Evolutionary conservation across 1,139 yeast species (phyloP), one percentile per base, ranked within the genome.

Genomic region (Suhomyces yuchorum): DNA sequence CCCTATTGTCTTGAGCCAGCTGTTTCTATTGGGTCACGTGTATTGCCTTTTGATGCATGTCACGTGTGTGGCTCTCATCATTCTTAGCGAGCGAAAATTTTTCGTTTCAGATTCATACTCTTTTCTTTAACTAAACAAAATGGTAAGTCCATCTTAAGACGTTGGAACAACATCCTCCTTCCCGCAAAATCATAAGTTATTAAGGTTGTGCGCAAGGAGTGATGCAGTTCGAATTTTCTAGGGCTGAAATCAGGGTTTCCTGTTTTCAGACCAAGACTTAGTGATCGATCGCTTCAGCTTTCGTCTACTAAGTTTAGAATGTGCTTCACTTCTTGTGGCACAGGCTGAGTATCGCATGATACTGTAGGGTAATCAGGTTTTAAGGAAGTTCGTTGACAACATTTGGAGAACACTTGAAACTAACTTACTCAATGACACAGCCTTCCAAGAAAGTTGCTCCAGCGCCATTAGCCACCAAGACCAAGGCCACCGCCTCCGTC

Each of bases 341-440:
- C 74, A 68, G 77, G 75, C 75, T 71, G 76, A 71, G 77, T 69
- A 70, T 69, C 71, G 57, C 52, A 46, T 35, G 71, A 66, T 71
- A 70, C 75, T 70, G 76, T 71, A 71, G 77, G 70, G 76, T 64
- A 62, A 55, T 49, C 51, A 53, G 48, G 57, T 61, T 54, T 58
- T 49, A 52, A 55, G 56, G 65, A 60, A 41, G 68, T 66, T 64
- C 63, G 68, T 64, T 62, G 66, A 64, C 61, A 57, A 43, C 57
- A 19, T 51, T 53, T 57, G 51, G 67, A 65, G 67, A 67, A 65
- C 67, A 55, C 61, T 57, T 50, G 52, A 60, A 63, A 67, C 71
- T 66, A 62, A 66, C 66, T 64, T 56, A 64, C 86, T 85, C 89
- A 81, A 85, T 86, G 92, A 86, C 83, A 67, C 80, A 74, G 78